Base-by-base conservation (phyloP, 2,329 filamentous ascomycete species). In the Gaeumannomyces tritici region DNA sequence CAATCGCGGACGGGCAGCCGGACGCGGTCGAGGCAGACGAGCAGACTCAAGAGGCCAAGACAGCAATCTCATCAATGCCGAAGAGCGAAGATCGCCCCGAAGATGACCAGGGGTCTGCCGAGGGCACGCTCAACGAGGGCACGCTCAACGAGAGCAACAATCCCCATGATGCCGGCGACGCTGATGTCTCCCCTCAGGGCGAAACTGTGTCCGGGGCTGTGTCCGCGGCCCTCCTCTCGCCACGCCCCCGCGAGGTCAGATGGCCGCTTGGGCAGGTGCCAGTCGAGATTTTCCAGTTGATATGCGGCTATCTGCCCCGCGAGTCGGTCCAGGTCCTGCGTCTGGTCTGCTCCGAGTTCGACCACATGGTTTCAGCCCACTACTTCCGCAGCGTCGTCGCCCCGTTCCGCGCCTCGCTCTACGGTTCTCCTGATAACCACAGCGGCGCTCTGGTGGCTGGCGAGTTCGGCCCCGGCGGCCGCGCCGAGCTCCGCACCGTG, bases 321-420 rank as follows among this genome's bases (percentile, higher is more conserved):
- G 76, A 80, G 42, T 83, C 86, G 64, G 76, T 89, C 60, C 83
- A 84, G 70, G 78, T 74, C 33, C 78, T 89, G 72, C 83, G 87
- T 6, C 75, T 89, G 4, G 85, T 88, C 3, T 83, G 79, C 68
- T 77, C 74, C 51, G 83, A 87, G 62, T 83, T 86, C 64, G 66
- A 68, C 47, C 59, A 56, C 26, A 67, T 65, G 51, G 63, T 68
- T n/a, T 63, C 66, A 21, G 63, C 64, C 29, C 57, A 79, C 55
- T 79, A 88, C 57, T 89, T 88, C 70, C 77, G 79, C 63, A 84
- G 83, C 57, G 82, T 87, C 11, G 85, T 89, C 7, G 83, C 88
- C 2, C 84, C 85, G 1, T 90, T 89, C 73, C 83, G 81, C 55
- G 80, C 83, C 1, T 82, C 87, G 66, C 81, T 89, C 28, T 88